Percentiles rank a stretch among this genome's conserved stretches.
Evolutionary conservation across 257 asterid species (phyloP).

Genomic region (Scutellaria minor): DNA sequence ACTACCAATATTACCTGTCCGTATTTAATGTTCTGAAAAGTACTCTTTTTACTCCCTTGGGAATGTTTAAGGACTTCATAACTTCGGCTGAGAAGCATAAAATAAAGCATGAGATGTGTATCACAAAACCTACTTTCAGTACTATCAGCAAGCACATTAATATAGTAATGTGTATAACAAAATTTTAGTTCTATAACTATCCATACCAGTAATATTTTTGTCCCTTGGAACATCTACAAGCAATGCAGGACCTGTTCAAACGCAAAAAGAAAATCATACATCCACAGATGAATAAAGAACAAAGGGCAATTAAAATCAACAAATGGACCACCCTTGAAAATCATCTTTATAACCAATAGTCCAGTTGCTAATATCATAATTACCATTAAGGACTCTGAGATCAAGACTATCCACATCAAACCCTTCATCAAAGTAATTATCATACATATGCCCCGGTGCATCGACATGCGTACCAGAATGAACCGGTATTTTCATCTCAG

Average conservation of each 20-base stretch:
- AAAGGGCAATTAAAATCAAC: slow-evolving; percentile 10
- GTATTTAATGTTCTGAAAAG: slow-evolving; percentile 92
- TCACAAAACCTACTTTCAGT: background rate
- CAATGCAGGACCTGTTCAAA: slow-evolving; percentile 79
- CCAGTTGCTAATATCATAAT: background rate
- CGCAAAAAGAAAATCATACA: slow-evolving; percentile 7
- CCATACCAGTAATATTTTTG: slow-evolving; percentile 81
- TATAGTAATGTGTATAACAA: background rate
- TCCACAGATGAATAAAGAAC: background rate
- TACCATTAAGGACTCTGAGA: slow-evolving; percentile 78
- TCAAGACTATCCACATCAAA: slow-evolving; percentile 83
- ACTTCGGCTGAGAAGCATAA: slow-evolving; percentile 66
- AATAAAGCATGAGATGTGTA: background rate
- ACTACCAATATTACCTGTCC: slow-evolving; percentile 65
- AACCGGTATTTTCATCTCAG: slow-evolving; percentile 62
- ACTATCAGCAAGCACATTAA: background rate
- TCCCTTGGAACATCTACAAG: slow-evolving; percentile 92
- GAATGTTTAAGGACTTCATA: slow-evolving; percentile 84
- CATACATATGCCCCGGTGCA: slow-evolving; percentile 86
- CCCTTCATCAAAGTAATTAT: slow-evolving; percentile 68
- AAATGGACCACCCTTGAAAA: background rate
- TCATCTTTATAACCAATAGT: slow-evolving; percentile 1
- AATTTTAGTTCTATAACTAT: background rate
- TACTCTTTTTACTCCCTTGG: slow-evolving; percentile 88
- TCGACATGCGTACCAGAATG: slow-evolving; percentile 95